Evolutionary conservation across 2,329 filamentous ascomycete species (phyloP).

Genomic region (Trichocomaceae sp.): DNA sequence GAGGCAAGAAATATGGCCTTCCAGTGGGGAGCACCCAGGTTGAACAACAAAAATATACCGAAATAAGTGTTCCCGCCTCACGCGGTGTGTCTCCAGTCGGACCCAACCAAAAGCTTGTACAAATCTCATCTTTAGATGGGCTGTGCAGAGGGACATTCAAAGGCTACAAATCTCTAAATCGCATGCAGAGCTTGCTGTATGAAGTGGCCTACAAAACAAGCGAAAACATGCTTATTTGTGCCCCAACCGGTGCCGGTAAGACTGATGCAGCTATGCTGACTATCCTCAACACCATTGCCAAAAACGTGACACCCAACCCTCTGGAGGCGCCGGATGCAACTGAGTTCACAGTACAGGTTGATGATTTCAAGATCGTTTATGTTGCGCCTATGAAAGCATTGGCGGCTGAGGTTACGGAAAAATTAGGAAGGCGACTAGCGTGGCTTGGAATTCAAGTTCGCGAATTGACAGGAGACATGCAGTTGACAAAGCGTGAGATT

Average conservation of each 20-base stretch:
- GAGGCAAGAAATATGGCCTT: slow-evolving; percentile 75
- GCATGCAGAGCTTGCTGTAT: slow-evolving; percentile 97
- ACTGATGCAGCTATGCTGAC: slow-evolving; percentile 97
- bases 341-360: slow-evolving; percentile 73
- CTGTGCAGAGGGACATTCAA: slow-evolving; percentile 87
- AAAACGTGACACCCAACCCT: slow-evolving; percentile 75
- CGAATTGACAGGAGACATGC: slow-evolving; percentile 97
- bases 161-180: slow-evolving; percentile 86
- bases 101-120: slow-evolving; percentile 65
- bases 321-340: slow-evolving; percentile 64
- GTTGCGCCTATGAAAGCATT: slow-evolving; percentile 98
- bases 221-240: slow-evolving; percentile 98
- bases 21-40: slow-evolving; percentile 66
- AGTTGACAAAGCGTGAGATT: slow-evolving; percentile 93
- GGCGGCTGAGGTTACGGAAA: slow-evolving; percentile 91
- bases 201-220: slow-evolving; percentile 91
- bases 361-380: slow-evolving; percentile 97
- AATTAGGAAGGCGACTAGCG: slow-evolving; percentile 80
- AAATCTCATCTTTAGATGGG: slow-evolving; percentile 77
- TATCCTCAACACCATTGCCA: slow-evolving; percentile 80
- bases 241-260: slow-evolving; percentile 96
- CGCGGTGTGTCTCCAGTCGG: slow-evolving; percentile 67
- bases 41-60: slow-evolving; percentile 76
- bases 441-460: slow-evolving; percentile 91
- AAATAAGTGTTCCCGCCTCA: slow-evolving; percentile 77